Percentiles rank a stretch among this genome's conserved stretches.
phyloP scores from a whole-genome alignment of 106 monocot species.

The Gastrodia elata region DNA sequence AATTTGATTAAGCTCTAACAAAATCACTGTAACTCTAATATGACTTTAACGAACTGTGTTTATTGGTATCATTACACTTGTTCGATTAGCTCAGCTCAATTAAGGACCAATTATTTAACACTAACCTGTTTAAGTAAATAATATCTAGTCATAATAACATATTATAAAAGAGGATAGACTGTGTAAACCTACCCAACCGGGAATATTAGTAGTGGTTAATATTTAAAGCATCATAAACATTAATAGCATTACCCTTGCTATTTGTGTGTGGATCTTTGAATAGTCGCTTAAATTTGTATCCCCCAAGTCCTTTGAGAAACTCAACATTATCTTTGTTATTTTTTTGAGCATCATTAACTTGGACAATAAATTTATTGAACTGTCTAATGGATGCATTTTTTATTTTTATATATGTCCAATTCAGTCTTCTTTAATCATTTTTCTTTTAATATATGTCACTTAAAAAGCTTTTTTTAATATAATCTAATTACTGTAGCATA shows the following conservation, averaged over 20 bases:
- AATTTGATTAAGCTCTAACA: neutral
- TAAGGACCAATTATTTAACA: neutral
- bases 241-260: neutral
- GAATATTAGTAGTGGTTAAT: neutral
- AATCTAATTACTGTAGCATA: neutral
- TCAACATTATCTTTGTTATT: neutral
- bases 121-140: neutral
- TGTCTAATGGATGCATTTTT: neutral
- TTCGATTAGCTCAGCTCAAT: neutral
- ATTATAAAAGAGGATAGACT: neutral
- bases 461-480: neutral
- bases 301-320: neutral
- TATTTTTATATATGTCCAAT: neutral
- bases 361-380: neutral
- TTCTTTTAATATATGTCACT: neutral
- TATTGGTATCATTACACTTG: neutral
- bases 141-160: neutral
- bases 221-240: neutral
- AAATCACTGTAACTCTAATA: too few relatives aligned
- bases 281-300: neutral
- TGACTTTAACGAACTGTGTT: neutral
- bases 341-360: neutral
- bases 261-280: neutral
- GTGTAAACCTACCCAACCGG: neutral
- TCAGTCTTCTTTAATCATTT: neutral